Conservation (phyloP, 176 grass and related monocot species). For the Cymbopogon citratus region DNA sequence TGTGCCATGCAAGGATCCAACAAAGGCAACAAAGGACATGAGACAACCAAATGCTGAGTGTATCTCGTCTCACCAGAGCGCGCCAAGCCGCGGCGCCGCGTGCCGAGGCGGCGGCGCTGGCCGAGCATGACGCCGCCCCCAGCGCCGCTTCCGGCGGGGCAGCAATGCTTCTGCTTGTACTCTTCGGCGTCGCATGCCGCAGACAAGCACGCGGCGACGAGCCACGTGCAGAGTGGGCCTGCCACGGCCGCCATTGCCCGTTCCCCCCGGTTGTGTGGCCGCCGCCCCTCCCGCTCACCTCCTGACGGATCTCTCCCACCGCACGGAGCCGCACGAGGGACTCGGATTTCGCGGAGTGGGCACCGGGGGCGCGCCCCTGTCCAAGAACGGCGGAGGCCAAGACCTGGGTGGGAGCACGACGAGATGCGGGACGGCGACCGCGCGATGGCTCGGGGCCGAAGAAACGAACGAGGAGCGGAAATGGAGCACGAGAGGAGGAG, state of each 20-base stretch:
- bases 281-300: background rate
- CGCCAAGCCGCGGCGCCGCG: conserved; percentile 30
- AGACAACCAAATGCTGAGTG: conserved; percentile 9
- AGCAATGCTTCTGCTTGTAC: conserved; percentile 27
- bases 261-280: background rate
- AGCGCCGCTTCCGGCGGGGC: conserved; percentile 1
- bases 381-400: conserved; percentile 4
- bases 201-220: conserved; percentile 60
- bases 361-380: background rate
- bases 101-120: conserved; percentile 33
- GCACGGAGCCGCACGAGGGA: background rate
- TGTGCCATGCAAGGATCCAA: conserved; percentile 30
- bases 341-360: background rate
- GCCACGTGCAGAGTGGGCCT: conserved; percentile 70
- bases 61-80: conserved; percentile 30
- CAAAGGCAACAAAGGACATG: conserved; percentile 26
- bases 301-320: conserved; percentile 14
- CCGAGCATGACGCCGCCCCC: conserved; percentile 27
- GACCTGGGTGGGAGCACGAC: background rate
- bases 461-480: background rate
- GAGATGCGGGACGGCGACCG: conserved; percentile 23
- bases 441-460: background rate
- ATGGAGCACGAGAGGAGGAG: background rate
- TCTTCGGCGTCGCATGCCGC: conserved; percentile 39
- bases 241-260: conserved; percentile 55